These are phyloP conservation scores for Phascolomyces articulosus DNA, from an alignment of 371 early-diverging fungal genomes.

Conservation along the genomic window DNA sequence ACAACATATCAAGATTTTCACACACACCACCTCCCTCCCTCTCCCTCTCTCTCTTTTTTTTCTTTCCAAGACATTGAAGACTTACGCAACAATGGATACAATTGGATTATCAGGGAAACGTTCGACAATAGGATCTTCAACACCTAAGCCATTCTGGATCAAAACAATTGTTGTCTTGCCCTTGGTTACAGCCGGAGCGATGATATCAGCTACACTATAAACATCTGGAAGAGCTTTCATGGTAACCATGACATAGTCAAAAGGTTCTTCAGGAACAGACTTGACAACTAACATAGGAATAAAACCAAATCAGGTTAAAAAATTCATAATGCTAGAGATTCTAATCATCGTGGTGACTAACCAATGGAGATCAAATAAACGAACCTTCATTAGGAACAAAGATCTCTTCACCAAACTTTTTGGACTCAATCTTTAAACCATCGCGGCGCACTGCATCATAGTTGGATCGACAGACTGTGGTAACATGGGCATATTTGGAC, in stretches of 20 bases:
- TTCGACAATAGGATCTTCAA: constrained; percentile 69
- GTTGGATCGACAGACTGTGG: constrained; percentile 85
- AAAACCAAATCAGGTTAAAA: too few species aligned
- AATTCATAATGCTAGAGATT: too few species aligned
- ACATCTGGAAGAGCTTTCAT: constrained; percentile 77
- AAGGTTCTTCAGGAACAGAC: constrained; percentile 44
- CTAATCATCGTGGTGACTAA: too few species aligned
- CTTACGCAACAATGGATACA: constrained; percentile 76
- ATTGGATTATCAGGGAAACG: constrained; percentile 73
- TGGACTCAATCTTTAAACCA: constrained; percentile 73
- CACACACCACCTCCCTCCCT: not conserved
- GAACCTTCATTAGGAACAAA: constrained; percentile 67
- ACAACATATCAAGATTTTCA: not conserved
- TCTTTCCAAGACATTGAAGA: constrained; percentile 35
- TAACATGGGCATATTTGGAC: constrained; percentile 61
- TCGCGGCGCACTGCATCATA: constrained; percentile 59
- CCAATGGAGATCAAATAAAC: too few species aligned
- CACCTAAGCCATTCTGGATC: constrained; percentile 88
- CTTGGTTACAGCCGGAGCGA: constrained; percentile 63
- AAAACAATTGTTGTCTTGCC: constrained; percentile 72
- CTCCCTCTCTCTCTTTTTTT: not conserved
- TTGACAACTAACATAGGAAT: constrained; percentile 60
- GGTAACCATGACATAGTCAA: constrained; percentile 76
- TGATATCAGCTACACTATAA: constrained; percentile 62
- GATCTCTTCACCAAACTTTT: constrained; percentile 60